Percentiles rank a stretch among this genome's conserved stretches.
These are phyloP conservation scores for Mycena galopus DNA, from an alignment of 768 basidiomycete genomes.

Conservation along the genomic window DNA sequence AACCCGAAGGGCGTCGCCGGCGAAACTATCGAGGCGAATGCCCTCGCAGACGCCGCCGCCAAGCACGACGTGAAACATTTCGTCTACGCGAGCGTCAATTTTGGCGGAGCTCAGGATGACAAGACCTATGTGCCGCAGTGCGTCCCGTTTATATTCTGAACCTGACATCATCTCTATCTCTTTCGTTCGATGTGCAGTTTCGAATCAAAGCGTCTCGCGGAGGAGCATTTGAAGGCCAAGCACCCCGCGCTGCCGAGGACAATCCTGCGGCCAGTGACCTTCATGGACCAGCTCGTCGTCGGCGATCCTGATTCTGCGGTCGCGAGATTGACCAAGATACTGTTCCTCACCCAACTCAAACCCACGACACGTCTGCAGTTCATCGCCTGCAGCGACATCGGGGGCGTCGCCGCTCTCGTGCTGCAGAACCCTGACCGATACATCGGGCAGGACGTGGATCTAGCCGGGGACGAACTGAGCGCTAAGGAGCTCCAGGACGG, in stretches of 20 bases:
- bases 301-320: conserved; percentile 4
- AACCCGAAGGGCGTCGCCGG: conserved; percentile 24
- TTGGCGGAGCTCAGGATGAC: background rate
- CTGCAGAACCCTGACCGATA: conserved; percentile 15
- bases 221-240: conserved; percentile 13
- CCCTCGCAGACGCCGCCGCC: conserved; percentile 29
- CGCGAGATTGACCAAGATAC: background rate
- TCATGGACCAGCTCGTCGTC: conserved; percentile 30
- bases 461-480: conserved; percentile 26
- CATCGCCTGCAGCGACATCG: conserved; percentile 26
- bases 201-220: conserved; percentile 28
- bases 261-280: conserved; percentile 31
- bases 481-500: conserved; percentile 22
- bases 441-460: conserved; percentile 19
- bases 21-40: conserved; percentile 21
- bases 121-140: conserved; percentile 30
- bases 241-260: conserved; percentile 22
- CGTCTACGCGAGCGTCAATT: conserved; percentile 30
- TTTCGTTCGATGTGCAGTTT: conserved; percentile 22
- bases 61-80: conserved; percentile 33
- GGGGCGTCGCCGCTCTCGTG: conserved; percentile 16
- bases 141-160: background rate
- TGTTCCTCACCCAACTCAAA: conserved; percentile 27
- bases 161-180: background rate
- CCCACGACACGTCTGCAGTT: conserved; percentile 17